Percentiles rank a stretch among this genome's conserved stretches.
phyloP scores from a whole-genome alignment of 2,329 filamentous ascomycete genomes.

The Scedosporium minutisporum region DNA sequence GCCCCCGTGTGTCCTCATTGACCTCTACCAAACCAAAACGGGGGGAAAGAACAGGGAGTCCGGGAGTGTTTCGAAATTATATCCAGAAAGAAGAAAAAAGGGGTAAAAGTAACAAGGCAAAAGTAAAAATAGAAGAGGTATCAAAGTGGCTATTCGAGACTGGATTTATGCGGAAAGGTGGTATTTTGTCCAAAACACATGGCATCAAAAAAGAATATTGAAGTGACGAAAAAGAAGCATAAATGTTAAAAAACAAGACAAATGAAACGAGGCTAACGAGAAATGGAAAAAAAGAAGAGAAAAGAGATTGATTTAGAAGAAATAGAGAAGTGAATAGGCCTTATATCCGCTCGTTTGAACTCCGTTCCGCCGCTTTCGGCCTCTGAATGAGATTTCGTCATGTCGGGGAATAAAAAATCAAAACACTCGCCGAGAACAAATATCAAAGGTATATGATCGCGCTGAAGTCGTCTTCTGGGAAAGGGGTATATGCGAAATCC shows the following conservation, averaged over 20 bases:
- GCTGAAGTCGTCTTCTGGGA: too few relatives aligned
- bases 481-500: not conserved
- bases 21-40: not conserved
- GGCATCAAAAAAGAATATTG: conserved; percentile 6
- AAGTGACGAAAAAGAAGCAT: not conserved
- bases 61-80: not conserved
- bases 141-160: not conserved
- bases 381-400: not conserved
- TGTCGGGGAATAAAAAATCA: not conserved
- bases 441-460: not conserved
- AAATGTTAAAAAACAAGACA: not conserved
- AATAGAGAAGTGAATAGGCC: not conserved
- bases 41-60: not conserved
- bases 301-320: conserved; percentile 6
- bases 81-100: not conserved
- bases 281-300: not conserved
- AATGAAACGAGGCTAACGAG: not conserved
- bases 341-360: not conserved
- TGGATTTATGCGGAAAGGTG: not conserved
- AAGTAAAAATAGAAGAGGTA: conserved; percentile 1
- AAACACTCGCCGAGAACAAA: not conserved
- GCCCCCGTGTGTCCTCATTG: not conserved
- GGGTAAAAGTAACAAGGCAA: not conserved
- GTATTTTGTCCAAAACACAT: not conserved
- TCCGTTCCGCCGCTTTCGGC: not conserved